A percentile compares a stretch with the other conserved stretches of the same genome.
Conservation (phyloP, 2,329 filamentous ascomycete genomes). For the Metarhizium album region DNA sequence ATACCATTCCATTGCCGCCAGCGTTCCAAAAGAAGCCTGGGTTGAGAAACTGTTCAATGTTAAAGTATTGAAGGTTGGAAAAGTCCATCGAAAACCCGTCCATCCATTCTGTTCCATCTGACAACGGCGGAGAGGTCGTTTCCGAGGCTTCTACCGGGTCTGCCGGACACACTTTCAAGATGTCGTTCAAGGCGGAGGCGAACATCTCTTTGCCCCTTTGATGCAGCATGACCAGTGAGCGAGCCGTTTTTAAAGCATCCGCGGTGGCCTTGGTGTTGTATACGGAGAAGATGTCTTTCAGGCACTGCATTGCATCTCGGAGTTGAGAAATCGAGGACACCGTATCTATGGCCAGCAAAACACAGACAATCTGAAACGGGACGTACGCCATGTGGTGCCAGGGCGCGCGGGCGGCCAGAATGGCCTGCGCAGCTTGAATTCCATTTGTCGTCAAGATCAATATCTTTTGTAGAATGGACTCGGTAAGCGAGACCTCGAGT, state of each 20-base stretch:
- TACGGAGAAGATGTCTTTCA: conserved; percentile 28
- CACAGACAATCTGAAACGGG: conserved; percentile 47
- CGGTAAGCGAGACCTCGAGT: conserved; percentile 33
- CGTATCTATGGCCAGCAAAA: conserved; percentile 44
- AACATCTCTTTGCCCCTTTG: conserved; percentile 38
- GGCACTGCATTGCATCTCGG: conserved; percentile 37
- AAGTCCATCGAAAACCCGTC: conserved; percentile 32
- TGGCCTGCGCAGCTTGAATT: conserved; percentile 33
- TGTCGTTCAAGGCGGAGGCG: conserved; percentile 24
- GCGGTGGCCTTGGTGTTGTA: conserved; percentile 37
- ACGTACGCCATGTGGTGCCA: conserved; percentile 53
- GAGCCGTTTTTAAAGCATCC: conserved; percentile 44
- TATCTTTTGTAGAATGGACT: conserved; percentile 32
- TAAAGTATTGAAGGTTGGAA: conserved; percentile 30
- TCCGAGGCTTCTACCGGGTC: conserved; percentile 5
- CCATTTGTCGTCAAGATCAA: conserved; percentile 33
- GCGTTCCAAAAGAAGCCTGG: conserved; percentile 1
- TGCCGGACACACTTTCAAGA: conserved; percentile 24
- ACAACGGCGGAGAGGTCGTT: background rate
- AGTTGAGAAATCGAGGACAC: conserved; percentile 36
- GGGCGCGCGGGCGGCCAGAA: conserved; percentile 33
- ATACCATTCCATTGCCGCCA: background rate
- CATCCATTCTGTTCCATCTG: conserved; percentile 20
- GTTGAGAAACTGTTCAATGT: conserved; percentile 29
- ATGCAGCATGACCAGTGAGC: conserved; percentile 40